Base-by-base conservation (phyloP, 176 grass and related monocot species). In the Musa schizocarpa region DNA sequence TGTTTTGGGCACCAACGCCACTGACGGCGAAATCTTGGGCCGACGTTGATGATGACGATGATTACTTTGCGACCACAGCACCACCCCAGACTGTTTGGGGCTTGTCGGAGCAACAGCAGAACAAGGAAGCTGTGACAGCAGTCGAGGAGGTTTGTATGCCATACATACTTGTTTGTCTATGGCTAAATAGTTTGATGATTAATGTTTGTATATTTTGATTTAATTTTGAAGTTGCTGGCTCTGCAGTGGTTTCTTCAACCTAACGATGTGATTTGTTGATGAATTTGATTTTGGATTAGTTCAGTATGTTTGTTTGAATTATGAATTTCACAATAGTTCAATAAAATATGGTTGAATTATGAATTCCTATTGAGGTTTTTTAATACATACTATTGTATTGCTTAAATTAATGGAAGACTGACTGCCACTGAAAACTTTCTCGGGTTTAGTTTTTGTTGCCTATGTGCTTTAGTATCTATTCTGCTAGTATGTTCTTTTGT, bases 11-110 rank as follows among this genome's bases (percentile, higher is more conserved):
- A 43, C 85, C 85, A 17, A 71, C 87, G 16, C 83, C 90, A 6
- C 81, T 96, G 63, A 90, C 80, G 71, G 85, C 87, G 53, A 92
- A 87, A 61, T 96, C 92, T 1, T 96, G 93, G 93, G 93, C 93
- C 0, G 93, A 96, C 70, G 89, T 96, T 53, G 93, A 96, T 19
- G 93, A 96, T 27, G 93, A 96, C 49, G 64, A 80, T 2, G 93
- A 96, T 63, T 96, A 92, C 77, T 96, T 81, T 80, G 90, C 93
- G 20, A 96, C 88, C 59, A 92, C 93, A 26, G 93, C 89, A n/a
- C 93, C 93, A 0, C 87, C 88, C 8, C 85, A 83, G 24, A 71
- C 90, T 10, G 80, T 88, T 21, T 92, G 93, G 93, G 74, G 56
- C 7, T 21, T 52, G 10, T 9, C 3, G 4, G 77, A 55, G 1